Base-by-base conservation (phyloP, 148 eudicot genomes). In the Fagopyrum esculentum region DNA sequence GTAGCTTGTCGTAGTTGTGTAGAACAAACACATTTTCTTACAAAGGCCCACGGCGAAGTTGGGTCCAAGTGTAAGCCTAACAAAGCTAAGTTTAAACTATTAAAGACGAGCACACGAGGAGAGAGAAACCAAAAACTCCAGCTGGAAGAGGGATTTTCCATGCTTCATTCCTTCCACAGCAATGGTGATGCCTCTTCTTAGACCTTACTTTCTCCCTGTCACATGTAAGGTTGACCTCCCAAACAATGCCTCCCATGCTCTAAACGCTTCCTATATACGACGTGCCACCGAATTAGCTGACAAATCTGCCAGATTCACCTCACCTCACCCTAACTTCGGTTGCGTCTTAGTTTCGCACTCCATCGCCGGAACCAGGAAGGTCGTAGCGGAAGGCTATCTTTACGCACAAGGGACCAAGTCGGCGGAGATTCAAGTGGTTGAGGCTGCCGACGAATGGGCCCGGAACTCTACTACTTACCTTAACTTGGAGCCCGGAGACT, bases 301-400 rank as follows among this genome's bases (percentile, higher is more conserved):
- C 26, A 22, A 22, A 22, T 22, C 26, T 0, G 26, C 26, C 26
- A 22, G 26, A 22, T 86, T 80, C 81, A 88, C 97, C 0, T 88
- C 97, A 0, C 98, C 98, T 3, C 97, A 94, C 71, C 98, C 97
- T 11, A 94, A 94, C 77, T 90, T 89, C 77, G 97, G 98, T 46
- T 94, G 98, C 83, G 93, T 94, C 3, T 86, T 94, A 43, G 92
- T 71, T 19, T 22, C 50, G 1, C 73, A 51, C 73, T 3, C 73
- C 87, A 29, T 30, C 81, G 43, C 0, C 26, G 26, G 26, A 22
- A 22, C 26, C 26, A 22, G 84, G 0, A 78, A 76, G 22, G 88
- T 90, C 6, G 87, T 86, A 47, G 97, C 92, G 4, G 98, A 94
- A 76, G 97, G 96, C 0, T 90, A 80, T 61, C 84, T 94, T 16